Evolutionary conservation across 208 protist species (phyloP), one percentile per base, ranked within the genome.

Genomic region (Blechomonas ayalai): DNA sequence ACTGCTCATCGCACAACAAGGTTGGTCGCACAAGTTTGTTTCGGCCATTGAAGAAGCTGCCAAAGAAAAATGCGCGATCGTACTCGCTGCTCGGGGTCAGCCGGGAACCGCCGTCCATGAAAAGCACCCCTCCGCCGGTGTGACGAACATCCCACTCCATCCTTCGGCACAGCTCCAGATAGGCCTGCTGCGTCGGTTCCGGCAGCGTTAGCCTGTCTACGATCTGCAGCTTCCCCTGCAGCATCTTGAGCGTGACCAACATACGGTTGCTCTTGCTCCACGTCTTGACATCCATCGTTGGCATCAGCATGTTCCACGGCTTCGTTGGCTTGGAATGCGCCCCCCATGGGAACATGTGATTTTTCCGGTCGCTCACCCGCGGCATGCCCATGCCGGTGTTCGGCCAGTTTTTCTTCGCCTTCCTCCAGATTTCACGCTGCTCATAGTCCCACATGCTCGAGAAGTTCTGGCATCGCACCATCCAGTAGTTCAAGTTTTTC

Each of bases 271-370:
- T 89, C 50, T 67, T 71, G 42, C 81, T 90, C 83, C 87, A 95
- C 60, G 75, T 88, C 39, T 71, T 76, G 7, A 89, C 70, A 40
- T 80, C 67, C 82, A 90, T 90, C 16, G 70, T 87, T 22, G 87
- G 87, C 87, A 95, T 95, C 18, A 82, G 54, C 73, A 90, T 73
- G 57, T 95, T 95, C 83, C 87, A 95, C 52, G 87, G 87, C 67
- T 95, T 95, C 33, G 68, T 69, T 20, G 87, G 82, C 35, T 65
- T 60, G 0, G 74, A 78, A 45, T 73, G 71, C 15, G 60, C 87
- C 32, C 87, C 87, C 87, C 87, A 95, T 29, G 60, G 62, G 49
- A 76, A 82, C 7, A 47, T 44, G 49, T 84, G 72, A 58, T 88
- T 85, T 43, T 92, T 91, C 36, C 87, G 63, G 50, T 91, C 64